These are phyloP conservation scores for Elsinoe arachidis DNA, from an alignment of 2,329 filamentous ascomycete genomes.

Conservation along the genomic window DNA sequence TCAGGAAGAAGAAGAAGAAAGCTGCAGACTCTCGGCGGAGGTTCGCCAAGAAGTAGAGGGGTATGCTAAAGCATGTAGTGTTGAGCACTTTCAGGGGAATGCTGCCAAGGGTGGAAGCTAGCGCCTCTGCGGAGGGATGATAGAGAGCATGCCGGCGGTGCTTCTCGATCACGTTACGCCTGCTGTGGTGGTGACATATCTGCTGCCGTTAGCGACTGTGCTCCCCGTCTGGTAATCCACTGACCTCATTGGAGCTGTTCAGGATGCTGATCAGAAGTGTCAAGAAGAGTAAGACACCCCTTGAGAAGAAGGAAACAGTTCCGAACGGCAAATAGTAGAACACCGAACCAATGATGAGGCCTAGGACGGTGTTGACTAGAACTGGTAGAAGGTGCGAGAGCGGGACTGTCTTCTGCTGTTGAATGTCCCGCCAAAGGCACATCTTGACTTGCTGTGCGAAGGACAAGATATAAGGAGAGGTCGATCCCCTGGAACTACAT, in stretches of 20 bases:
- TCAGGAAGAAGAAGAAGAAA: slow-evolving; percentile 45
- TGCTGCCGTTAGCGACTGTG: neutral
- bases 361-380: slow-evolving; percentile 45
- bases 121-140: neutral
- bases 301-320: neutral
- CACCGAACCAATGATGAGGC: slow-evolving; percentile 53
- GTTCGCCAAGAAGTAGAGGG: neutral
- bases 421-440: slow-evolving; percentile 42
- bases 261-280: neutral
- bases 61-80: slow-evolving; percentile 42
- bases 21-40: slow-evolving; percentile 32
- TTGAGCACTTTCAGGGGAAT: slow-evolving; percentile 37
- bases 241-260: neutral
- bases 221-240: slow-evolving; percentile 17
- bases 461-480: slow-evolving; percentile 49
- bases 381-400: slow-evolving; percentile 40
- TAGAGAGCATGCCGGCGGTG: neutral
- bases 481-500: slow-evolving; percentile 29
- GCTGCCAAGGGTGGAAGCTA: neutral
- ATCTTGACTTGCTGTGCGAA: slow-evolving; percentile 46
- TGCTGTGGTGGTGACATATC: neutral
- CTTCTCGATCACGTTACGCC: neutral
- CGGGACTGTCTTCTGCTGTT: slow-evolving; percentile 46
- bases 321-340: slow-evolving; percentile 39
- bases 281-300: neutral